Evolutionary conservation across 2,329 filamentous ascomycete genomes (phyloP).

Genomic region (Colletotrichum abscissum): DNA sequence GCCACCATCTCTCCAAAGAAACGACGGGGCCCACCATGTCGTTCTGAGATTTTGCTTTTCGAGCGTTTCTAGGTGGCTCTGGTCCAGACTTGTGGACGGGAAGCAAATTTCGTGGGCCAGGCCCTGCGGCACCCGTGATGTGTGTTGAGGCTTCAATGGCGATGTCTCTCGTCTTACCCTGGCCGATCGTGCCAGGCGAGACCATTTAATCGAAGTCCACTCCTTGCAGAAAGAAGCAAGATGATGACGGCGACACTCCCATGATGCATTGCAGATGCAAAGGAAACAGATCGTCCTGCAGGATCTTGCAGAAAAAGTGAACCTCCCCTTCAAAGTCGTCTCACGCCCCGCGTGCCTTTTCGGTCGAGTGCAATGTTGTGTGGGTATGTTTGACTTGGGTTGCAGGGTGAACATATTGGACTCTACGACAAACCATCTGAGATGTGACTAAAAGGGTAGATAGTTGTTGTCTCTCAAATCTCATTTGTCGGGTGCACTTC

Average conservation of each 20-base stretch:
- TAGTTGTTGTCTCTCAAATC: slow-evolving; percentile 2
- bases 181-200: not conserved
- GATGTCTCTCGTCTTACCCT: not conserved
- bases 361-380: not conserved
- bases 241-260: not conserved
- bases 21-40: not conserved
- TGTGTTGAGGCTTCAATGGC: not conserved
- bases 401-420: not conserved
- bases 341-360: not conserved
- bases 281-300: slow-evolving; percentile 25
- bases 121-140: not conserved
- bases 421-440: not conserved
- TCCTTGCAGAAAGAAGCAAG: slow-evolving; percentile 21
- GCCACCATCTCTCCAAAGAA: not conserved
- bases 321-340: not conserved
- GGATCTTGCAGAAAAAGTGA: slow-evolving; percentile 26
- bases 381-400: not conserved
- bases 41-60: not conserved
- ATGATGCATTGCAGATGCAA: not conserved
- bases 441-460: not conserved
- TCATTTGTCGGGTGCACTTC: slow-evolving; percentile 11
- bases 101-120: not conserved
- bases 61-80: not conserved
- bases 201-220: not conserved
- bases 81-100: not conserved